Evolutionary conservation across 2,329 filamentous ascomycete genomes (phyloP).

Genomic region (Paecilomyces formosus): DNA sequence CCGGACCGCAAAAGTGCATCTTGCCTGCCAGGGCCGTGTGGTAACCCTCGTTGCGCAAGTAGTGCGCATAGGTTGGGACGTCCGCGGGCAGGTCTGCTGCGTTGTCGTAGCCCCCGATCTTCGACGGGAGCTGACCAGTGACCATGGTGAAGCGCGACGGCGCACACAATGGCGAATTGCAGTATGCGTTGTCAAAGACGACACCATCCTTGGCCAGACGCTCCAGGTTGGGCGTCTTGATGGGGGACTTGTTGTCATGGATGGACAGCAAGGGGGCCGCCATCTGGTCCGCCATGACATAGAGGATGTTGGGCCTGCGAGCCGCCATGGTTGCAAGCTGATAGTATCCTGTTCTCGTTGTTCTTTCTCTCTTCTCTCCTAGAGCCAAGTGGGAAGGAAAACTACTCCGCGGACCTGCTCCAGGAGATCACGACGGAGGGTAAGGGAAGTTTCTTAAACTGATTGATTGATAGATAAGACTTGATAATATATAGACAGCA

Average conservation of each 20-base stretch:
- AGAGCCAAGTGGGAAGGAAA: not conserved
- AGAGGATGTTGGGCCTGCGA: constrained; percentile 68
- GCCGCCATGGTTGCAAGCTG: constrained; percentile 21
- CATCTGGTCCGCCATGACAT: constrained; percentile 96
- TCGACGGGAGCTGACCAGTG: constrained; percentile 81
- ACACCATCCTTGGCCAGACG: constrained; percentile 72
- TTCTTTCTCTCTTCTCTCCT: not conserved
- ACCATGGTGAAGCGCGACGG: constrained; percentile 94
- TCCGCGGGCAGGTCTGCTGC: constrained; percentile 77
- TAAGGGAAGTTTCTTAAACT: not conserved
- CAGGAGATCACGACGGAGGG: not conserved
- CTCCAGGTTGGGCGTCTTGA: constrained; percentile 88
- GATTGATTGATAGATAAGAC: not conserved
- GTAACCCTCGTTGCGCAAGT: constrained; percentile 75
- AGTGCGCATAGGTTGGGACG: constrained; percentile 86
- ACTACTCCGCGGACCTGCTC: not conserved
- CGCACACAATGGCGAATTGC: constrained; percentile 85
- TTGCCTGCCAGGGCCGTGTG: constrained; percentile 88
- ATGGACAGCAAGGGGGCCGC: constrained; percentile 85
- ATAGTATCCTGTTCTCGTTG: too few species aligned
- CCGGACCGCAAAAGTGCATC: constrained; percentile 90
- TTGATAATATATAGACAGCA: not conserved
- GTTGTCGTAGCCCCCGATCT: constrained; percentile 89
- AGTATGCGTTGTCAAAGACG: constrained; percentile 90
- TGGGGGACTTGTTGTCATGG: constrained; percentile 80